Evolutionary conservation across 768 basidiomycete species (phyloP), one percentile per base, ranked within the genome.

Genomic region (Fibroporia radiculosa): DNA sequence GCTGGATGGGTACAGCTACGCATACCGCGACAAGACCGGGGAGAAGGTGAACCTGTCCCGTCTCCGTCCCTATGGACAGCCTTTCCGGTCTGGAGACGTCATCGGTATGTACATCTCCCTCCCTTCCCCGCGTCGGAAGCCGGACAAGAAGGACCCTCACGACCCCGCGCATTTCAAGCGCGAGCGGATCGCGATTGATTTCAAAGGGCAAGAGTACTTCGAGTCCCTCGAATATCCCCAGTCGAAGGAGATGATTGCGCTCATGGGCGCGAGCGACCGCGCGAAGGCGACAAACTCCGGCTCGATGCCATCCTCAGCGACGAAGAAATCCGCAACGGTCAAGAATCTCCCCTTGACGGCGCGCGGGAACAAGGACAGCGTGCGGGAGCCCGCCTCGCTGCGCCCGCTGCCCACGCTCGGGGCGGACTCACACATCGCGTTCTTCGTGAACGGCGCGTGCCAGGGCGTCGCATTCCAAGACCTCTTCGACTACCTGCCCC

Each of bases 121-220:
- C 6, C 95, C 96, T n/a, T 27, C 41, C 19, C 71, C 76, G 0
- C 73, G 74, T 25, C 75, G 79, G 25, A 60, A 72, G 54, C 71
- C 83, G 13, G 63, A 77, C 53, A 65, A 66, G 35, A 70, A 76
- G 29, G 88, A 93, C 57, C 72, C 74, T 1, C 66, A 79, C 52
- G 88, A 96, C 60, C 86, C 93, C 8, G 84, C 86, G 4, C 82
- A 83, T 51, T 65, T 96, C 50, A 79, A 82, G 51, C 80, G 96
- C 44, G 88, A 92, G 58, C 87, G 96, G 44, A 87, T 95, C 48
- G 80, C 93, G 3, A 93, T 99, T 59, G 86, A 88, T 48, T 88
- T 91, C 66, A 96, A 95, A 65, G 89, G 89, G n/a, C 93, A 95
- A 64, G 86, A 91, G 51, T 93, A 93, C 61, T 97, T 97, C 62